Base-by-base conservation (phyloP, 2,329 filamentous ascomycete genomes). In the Aureobasidium sp. region DNA sequence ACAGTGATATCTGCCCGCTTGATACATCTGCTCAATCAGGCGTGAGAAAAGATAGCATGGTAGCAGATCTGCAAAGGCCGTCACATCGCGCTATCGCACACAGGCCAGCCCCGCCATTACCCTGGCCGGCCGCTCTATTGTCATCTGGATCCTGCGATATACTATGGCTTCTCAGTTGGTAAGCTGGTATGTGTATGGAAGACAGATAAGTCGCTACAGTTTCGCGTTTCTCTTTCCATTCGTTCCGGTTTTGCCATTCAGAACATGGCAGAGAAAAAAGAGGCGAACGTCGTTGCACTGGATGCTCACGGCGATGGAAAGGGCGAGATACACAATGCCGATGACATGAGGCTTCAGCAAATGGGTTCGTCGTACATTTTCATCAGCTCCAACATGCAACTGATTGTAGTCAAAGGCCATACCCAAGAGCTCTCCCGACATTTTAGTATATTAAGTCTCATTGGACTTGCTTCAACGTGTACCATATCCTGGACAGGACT, bases 401-500 rank as follows among this genome's bases (percentile, higher is more conserved):
- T 59, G 27, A 9, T 29, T 6, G 8, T 16, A 9, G 11, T 6
- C 11, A 2, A 42, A 59, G 59, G 48, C 7, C 49, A 61, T 16
- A 61, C 36, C 1, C 59, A 61, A 27, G 59, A 61, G 32, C 48
- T 61, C 11, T 21, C 48, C 7, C 59, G 59, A 5, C 48, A 61
- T 13, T 54, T 61, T 30, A 47, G 39, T 34, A 37, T 45, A 39
- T 30, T 53, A 13, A 61, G 59, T 54, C 25, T 61, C 7, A 54
- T 61, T 14, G 48, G 48, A 3, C 49, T 61, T 27, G 59, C 61
- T 34, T 63, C 60, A 9, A 64, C 62, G 39, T 60, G 61, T 41
- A 65, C 62, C 25, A 62, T 62, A 27, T 62, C 63, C 30, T 64
- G 64, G 61, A 63, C 63, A 27, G 64, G 59, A 53, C 58, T 65